Evolutionary conservation across 2,329 filamentous ascomycete genomes (phyloP).

Genomic region (Bimuria novae-zelandiae): DNA sequence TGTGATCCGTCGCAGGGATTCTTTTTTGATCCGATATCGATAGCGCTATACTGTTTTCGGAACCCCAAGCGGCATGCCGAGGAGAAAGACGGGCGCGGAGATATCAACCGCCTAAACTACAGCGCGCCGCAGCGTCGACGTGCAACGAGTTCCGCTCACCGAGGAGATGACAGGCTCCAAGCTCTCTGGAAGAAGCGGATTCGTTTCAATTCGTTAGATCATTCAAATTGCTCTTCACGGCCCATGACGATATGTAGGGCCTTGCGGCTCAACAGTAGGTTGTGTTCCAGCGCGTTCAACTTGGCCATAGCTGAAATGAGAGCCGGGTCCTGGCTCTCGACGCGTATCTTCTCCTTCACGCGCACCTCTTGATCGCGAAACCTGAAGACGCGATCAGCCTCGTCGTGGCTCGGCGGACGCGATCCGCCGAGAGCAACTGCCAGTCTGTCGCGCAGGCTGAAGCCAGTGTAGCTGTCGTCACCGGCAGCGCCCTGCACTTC

Average conservation of each 20-base stretch:
- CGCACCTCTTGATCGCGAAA: slow-evolving; percentile 74
- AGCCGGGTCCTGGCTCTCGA: slow-evolving; percentile 88
- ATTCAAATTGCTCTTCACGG: slow-evolving; percentile 51
- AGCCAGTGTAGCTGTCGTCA: slow-evolving; percentile 43
- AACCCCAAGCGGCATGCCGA: slow-evolving; percentile 17
- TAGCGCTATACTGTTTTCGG: slow-evolving; percentile 27
- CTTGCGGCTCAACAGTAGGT: slow-evolving; percentile 69
- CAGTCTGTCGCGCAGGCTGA: slow-evolving; percentile 63
- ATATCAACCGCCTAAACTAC: neutral
- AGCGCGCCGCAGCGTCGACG: neutral
- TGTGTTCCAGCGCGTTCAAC: slow-evolving; percentile 75
- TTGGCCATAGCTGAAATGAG: slow-evolving; percentile 84
- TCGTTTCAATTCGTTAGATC: neutral
- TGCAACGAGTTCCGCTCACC: neutral
- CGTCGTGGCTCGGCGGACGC: slow-evolving; percentile 55
- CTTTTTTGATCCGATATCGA: slow-evolving; percentile 42
- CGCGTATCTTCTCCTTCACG: slow-evolving; percentile 85
- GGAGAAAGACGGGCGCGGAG: slow-evolving; percentile 20
- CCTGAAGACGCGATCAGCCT: slow-evolving; percentile 75
- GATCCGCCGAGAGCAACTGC: slow-evolving; percentile 52
- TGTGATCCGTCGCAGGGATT: neutral
- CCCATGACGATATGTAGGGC: slow-evolving; percentile 82
- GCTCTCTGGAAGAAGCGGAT: too few species aligned
- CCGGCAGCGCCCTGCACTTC: slow-evolving; percentile 52
- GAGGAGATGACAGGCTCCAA: too few species aligned